A percentile compares a stretch with the other conserved stretches of the same genome.
Conservation (phyloP, 352 stramenopile genomes). For the Pythium brassicae region DNA sequence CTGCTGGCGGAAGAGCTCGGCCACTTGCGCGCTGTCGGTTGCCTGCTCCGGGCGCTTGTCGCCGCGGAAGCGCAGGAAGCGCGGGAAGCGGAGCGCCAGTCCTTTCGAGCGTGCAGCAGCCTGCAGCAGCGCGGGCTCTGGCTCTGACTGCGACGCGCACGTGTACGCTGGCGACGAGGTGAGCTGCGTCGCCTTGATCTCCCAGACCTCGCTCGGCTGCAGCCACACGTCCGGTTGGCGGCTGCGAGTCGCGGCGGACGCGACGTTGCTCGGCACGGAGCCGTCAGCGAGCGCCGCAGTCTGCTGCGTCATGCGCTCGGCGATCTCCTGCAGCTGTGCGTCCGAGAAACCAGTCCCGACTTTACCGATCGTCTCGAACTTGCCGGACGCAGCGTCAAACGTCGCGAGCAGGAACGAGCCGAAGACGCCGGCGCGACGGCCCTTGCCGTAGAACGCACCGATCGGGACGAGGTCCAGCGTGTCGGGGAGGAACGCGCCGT, state of each 20-base stretch:
- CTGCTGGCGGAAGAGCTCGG: conserved; percentile 57
- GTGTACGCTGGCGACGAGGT: conserved; percentile 95
- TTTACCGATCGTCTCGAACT: conserved; percentile 93
- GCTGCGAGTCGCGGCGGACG: conserved; percentile 48
- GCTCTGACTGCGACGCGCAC: conserved; percentile 51
- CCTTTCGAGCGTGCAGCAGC: conserved; percentile 42
- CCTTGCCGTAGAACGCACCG: conserved; percentile 95
- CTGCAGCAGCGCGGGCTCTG: not conserved
- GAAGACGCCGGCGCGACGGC: conserved; percentile 94
- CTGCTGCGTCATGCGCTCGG: conserved; percentile 38
- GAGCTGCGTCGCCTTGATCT: conserved; percentile 98
- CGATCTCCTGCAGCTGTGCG: conserved; percentile 83
- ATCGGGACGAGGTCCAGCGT: conserved; percentile 98
- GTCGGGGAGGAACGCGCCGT: conserved; percentile 66
- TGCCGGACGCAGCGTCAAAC: conserved; percentile 91
- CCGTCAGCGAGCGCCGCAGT: conserved; percentile 28
- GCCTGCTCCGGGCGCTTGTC: conserved; percentile 96
- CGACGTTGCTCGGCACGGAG: conserved; percentile 54
- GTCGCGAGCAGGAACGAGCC: conserved; percentile 98
- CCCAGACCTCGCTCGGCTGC: conserved; percentile 93
- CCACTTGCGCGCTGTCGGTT: conserved; percentile 94
- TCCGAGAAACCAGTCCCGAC: conserved; percentile 98
- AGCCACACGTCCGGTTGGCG: conserved; percentile 93
- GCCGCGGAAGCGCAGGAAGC: conserved; percentile 92
- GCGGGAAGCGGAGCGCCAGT: conserved; percentile 98